A percentile compares a stretch with the other conserved stretches of the same genome.
Conservation (phyloP, 257 asterid species). For the Striga asiatica region DNA sequence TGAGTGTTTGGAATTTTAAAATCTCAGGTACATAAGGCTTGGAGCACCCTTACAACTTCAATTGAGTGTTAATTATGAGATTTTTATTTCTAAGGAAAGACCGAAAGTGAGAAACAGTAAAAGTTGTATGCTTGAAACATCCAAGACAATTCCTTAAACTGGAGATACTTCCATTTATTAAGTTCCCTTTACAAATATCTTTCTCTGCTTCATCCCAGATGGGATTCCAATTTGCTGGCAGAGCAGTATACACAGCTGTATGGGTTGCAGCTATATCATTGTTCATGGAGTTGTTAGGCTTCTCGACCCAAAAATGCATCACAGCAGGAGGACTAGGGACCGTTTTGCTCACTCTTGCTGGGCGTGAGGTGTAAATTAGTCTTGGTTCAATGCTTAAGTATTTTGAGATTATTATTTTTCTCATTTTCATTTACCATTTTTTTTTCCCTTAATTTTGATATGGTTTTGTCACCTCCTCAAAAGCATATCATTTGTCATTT, state of each 20-base stretch:
- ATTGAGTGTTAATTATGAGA: too few relatives aligned
- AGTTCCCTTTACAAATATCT: background rate
- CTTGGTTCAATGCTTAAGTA: background rate
- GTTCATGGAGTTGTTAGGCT: constrained; percentile 97
- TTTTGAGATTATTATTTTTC: background rate
- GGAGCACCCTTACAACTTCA: background rate
- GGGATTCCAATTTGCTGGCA: constrained; percentile 93
- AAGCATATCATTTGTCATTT: constrained; percentile 12
- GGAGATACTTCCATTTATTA: background rate
- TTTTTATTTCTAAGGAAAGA: too few relatives aligned
- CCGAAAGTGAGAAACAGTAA: too few relatives aligned
- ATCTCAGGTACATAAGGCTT: background rate
- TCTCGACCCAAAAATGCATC: constrained; percentile 90
- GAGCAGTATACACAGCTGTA: constrained; percentile 79
- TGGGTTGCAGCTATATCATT: constrained; percentile 96
- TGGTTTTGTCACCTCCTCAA: constrained; percentile 9
- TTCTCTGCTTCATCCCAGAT: constrained; percentile 37
- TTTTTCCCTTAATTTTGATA: background rate
- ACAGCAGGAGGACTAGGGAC: constrained; percentile 99
- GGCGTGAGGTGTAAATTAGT: constrained; percentile 65
- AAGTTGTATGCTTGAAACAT: background rate
- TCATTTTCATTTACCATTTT: background rate
- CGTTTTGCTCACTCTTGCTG: constrained; percentile 91
- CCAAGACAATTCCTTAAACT: background rate
- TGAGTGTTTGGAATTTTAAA: too few relatives aligned